Evolutionary conservation across 257 asterid genomes (phyloP).

Genomic region (Solanum dulcamara): DNA sequence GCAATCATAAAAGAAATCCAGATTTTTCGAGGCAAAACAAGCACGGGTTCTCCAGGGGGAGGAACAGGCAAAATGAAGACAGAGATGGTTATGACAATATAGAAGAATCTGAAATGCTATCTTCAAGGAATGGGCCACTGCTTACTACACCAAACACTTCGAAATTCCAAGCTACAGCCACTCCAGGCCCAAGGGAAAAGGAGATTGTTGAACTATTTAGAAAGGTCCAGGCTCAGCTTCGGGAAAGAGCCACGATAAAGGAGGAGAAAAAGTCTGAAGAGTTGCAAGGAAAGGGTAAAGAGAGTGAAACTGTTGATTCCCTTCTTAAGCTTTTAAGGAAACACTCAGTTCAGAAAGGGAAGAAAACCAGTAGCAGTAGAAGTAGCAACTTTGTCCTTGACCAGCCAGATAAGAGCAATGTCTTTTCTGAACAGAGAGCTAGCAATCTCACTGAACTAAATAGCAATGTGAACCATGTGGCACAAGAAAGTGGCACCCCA

Average conservation of each 20-base stretch:
- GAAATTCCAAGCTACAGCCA: constrained; percentile 52
- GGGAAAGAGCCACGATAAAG: constrained; percentile 62
- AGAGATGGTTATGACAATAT: constrained; percentile 49
- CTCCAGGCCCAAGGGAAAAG: constrained; percentile 86
- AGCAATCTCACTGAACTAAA: constrained; percentile 13
- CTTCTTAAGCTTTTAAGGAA: constrained; percentile 87
- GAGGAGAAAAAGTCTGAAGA: constrained; percentile 66
- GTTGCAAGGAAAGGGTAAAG: constrained; percentile 50
- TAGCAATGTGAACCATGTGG: constrained; percentile 20
- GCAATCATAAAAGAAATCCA: constrained; percentile 54
- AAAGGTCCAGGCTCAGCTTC: constrained; percentile 89
- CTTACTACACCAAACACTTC: constrained; percentile 39
- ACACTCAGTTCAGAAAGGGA: constrained; percentile 78
- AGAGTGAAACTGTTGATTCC: constrained; percentile 89
- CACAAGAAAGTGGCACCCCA: constrained; percentile 28
- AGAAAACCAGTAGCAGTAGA: constrained; percentile 25
- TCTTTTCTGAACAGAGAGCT: constrained; percentile 25
- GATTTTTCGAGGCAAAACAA: constrained; percentile 66
- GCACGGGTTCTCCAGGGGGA: constrained; percentile 51
- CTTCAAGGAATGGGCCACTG: constrained; percentile 64
- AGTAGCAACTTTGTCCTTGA: constrained; percentile 48
- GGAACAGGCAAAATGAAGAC: constrained; percentile 54
- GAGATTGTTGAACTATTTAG: constrained; percentile 89
- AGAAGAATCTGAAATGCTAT: constrained; percentile 54
- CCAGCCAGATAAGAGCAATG: constrained; percentile 27